Evolutionary conservation across 208 protist genomes (phyloP).

Genomic region (Trypanosomatidae sp.): DNA sequence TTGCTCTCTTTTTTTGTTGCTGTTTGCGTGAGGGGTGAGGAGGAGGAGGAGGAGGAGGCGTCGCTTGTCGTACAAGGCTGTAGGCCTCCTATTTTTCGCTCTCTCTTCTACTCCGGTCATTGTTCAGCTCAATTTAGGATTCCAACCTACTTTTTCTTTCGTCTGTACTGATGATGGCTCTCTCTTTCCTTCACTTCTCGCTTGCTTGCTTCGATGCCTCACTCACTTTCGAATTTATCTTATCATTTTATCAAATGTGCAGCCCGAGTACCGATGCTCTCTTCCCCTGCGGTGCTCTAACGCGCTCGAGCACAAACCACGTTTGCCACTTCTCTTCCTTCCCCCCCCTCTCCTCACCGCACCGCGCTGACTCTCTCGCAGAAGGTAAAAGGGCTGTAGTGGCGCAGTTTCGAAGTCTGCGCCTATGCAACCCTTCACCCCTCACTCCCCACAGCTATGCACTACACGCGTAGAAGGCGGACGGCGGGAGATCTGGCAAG

Average conservation of each 20-base stretch:
- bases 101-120: not conserved
- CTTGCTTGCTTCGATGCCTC: not conserved
- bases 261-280: no score
- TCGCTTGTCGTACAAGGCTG: not conserved
- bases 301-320: no score
- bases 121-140: not conserved
- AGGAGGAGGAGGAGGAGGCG: not conserved
- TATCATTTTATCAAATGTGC: no score
- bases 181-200: not conserved
- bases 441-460: not conserved
- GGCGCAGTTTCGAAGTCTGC: not conserved
- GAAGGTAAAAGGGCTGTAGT: not conserved
- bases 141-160: not conserved
- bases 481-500: not conserved
- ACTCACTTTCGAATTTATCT: no score
- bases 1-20: not conserved
- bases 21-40: not conserved
- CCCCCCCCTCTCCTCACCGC: not conserved
- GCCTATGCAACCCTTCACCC: not conserved
- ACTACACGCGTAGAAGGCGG: not conserved
- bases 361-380: not conserved
- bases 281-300: no score
- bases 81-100: not conserved
- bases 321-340: not conserved
- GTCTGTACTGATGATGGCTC: not conserved